Conservation (phyloP, 208 protist species). For the Wallacemonas rigidus region DNA sequence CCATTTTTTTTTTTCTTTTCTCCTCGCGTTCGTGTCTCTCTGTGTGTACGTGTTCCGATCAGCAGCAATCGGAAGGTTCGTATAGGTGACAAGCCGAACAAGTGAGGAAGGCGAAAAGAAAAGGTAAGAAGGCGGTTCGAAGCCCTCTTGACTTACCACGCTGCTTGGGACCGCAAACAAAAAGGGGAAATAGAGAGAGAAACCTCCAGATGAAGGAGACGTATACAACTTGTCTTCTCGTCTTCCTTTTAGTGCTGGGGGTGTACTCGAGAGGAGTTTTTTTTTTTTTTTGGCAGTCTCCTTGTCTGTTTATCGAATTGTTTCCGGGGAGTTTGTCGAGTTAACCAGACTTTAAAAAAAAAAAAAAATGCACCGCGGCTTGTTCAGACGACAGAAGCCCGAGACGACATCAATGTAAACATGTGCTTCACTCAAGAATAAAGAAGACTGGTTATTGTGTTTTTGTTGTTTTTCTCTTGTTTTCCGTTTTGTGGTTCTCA, state of each 20-base stretch:
- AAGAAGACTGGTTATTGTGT: too few relatives aligned
- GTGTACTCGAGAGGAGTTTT: too few relatives aligned
- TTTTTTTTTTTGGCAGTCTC: too few relatives aligned
- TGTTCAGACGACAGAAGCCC: too few relatives aligned
- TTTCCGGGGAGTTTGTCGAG: too few relatives aligned
- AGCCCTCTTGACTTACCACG: background rate
- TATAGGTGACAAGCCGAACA: background rate
- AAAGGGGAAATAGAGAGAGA: conserved; percentile 7
- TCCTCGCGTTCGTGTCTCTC: background rate
- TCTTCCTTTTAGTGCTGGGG: too few relatives aligned
- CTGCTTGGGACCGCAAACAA: conserved; percentile 5
- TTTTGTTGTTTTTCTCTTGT: background rate
- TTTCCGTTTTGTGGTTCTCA: background rate
- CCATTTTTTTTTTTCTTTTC: too few relatives aligned
- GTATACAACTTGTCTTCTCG: too few relatives aligned
- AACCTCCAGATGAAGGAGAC: background rate
- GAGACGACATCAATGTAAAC: background rate
- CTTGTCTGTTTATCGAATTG: too few relatives aligned
- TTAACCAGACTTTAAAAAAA: too few relatives aligned
- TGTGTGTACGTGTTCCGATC: background rate
- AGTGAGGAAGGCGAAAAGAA: background rate
- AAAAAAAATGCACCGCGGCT: too few relatives aligned
- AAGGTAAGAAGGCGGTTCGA: conserved; percentile 3
- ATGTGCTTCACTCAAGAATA: background rate
- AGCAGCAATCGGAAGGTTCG: conserved; percentile 9